phyloP scores from a whole-genome alignment of 129 eudicot genomes.

The Lonicera japonica region DNA sequence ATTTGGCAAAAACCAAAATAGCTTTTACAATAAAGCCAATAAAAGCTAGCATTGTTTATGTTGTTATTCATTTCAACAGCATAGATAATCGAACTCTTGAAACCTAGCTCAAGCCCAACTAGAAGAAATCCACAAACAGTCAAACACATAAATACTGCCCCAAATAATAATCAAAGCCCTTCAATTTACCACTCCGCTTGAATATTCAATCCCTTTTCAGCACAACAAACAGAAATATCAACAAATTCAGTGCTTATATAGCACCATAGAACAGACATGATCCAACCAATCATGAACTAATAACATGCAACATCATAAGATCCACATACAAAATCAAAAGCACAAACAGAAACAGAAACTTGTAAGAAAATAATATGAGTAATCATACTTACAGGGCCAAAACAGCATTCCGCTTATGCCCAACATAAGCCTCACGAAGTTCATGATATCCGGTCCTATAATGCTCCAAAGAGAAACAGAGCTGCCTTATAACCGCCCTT shows the following conservation, averaged over 20 bases:
- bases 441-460: slow-evolving; percentile 65
- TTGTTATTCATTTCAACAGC: too few species aligned
- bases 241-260: background rate
- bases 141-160: too few species aligned
- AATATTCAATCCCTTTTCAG: background rate
- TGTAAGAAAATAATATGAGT: background rate
- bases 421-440: slow-evolving; percentile 34
- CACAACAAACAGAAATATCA: background rate
- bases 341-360: slow-evolving; percentile 9
- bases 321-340: slow-evolving; percentile 1
- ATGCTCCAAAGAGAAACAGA: slow-evolving; percentile 25
- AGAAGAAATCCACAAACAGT: background rate
- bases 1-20: too few species aligned
- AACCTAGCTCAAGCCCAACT: background rate
- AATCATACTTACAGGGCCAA: slow-evolving; percentile 16
- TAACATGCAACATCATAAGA: background rate
- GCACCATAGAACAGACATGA: background rate
- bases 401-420: slow-evolving; percentile 37
- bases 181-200: background rate
- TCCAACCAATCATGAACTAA: background rate
- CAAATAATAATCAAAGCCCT: background rate
- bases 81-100: background rate
- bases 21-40: too few species aligned
- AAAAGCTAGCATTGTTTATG: too few species aligned
- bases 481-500: slow-evolving; percentile 68